Evolutionary conservation across 140 eudicot genomes (phyloP).

Genomic region (Oenanthe javanica): DNA sequence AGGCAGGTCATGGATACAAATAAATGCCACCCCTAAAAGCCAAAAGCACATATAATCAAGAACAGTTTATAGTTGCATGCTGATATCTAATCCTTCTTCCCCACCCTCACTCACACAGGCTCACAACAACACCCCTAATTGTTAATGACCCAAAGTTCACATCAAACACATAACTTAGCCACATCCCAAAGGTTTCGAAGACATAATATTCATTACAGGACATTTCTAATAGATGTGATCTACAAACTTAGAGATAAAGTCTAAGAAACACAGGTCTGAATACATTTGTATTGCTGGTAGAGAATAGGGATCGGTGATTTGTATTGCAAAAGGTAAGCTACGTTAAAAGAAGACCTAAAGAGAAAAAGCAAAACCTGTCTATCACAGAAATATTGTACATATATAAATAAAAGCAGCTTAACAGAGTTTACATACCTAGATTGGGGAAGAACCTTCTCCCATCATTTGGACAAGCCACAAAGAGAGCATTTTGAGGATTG

Average conservation of each 20-base stretch:
- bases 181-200: too few relatives aligned
- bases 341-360: background rate
- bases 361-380: background rate
- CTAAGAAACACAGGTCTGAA: background rate
- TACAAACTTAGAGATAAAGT: background rate
- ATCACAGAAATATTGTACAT: background rate
- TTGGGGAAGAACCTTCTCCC: constrained; percentile 53
- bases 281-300: background rate
- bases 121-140: too few relatives aligned
- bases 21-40: background rate
- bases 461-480: constrained; percentile 46
- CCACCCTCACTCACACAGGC: too few relatives aligned
- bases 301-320: background rate
- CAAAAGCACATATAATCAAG: background rate
- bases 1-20: background rate
- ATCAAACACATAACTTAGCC: too few relatives aligned
- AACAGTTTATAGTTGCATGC: background rate
- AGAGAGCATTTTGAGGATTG: constrained; percentile 49
- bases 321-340: background rate
- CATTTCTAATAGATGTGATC: background rate
- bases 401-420: background rate
- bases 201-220: too few relatives aligned
- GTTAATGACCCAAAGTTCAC: too few relatives aligned
- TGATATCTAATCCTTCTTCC: background rate
- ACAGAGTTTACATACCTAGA: constrained; percentile 27